Base-by-base conservation (phyloP, 108 stramenopile species). In the Cylindrotheca fusiformis region DNA sequence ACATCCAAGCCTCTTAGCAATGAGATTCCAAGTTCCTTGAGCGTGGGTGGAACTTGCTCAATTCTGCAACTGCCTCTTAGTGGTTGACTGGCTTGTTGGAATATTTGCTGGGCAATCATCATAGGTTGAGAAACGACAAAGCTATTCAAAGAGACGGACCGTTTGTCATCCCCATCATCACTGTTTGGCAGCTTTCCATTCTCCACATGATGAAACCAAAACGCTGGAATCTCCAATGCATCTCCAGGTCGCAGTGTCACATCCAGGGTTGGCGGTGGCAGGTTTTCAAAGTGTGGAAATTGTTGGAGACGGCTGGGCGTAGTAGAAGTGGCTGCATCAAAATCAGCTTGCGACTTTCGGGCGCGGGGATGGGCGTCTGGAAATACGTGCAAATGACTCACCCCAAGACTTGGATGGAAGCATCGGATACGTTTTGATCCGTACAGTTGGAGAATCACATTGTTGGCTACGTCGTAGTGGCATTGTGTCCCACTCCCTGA, bases 191-290 rank as follows among this genome's bases (percentile, higher is more conserved):
- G 6, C 10, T 10, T 41, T 41, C 36, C 36, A 41, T 41, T 65
- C 52, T 75, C 74, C 24, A 75, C 32, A 33, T 75, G 69, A 30
- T 75, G 74, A 33, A 75, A 75, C 74, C 74, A 75, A 46, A 75
- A 75, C 0, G 74, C 74, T 1, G 74, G 74, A 14, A 75, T 71
- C 27, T 25, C 20, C 0, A 75, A n/a, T 19, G 45, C 55, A 30
- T 75, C 74, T 21, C 74, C 74, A 19, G 74, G 64, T 5, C 31
- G 63, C 10, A 75, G 63, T 8, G 63, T 19, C 4, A 71, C 64
- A 48, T 75, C 74, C 41, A 75, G 17, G 21, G 28, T 25, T 32
- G 74, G 74, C 1, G 55, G 29, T 6, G 63, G 57, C 4, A 65
- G 10, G 0, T 41, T 41, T 10, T 57, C 23, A 46, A 48, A 48